These are phyloP conservation scores for Pulicaria dysenterica DNA, from an alignment of 129 eudicot species.

Conservation along the genomic window DNA sequence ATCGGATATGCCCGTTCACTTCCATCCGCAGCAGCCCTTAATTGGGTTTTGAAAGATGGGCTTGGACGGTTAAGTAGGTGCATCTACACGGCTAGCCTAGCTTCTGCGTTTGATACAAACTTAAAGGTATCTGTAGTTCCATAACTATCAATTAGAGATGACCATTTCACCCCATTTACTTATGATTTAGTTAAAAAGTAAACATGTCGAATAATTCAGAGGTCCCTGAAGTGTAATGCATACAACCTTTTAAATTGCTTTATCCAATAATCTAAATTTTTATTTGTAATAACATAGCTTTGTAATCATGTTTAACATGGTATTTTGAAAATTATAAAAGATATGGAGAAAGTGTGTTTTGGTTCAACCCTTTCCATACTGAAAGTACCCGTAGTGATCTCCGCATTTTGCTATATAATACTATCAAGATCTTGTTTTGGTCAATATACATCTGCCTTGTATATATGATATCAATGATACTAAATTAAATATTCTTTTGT, in stretches of 20 bases:
- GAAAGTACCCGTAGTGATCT: no score
- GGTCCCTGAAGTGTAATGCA: no score
- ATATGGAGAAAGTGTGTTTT: no score
- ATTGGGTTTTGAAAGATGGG: conserved; percentile 97
- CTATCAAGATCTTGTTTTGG: not conserved
- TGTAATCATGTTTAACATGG: no score
- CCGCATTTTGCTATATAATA: not conserved
- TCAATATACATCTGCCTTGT: not conserved
- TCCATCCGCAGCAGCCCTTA: conserved; percentile 93
- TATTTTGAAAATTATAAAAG: no score
- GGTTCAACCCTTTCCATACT: no score
- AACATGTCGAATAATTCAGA: no score
- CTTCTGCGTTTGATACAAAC: conserved; percentile 93
- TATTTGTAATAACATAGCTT: no score
- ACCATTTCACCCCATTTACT: not conserved
- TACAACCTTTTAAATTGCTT: no score
- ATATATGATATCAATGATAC: not conserved
- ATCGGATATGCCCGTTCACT: conserved; percentile 83
- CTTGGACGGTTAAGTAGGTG: conserved; percentile 92
- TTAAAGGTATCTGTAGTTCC: conserved; percentile 59
- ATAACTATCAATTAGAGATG: not conserved
- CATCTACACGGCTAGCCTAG: conserved; percentile 85
- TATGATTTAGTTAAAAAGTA: not conserved
- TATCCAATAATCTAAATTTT: no score
- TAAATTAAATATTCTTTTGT: conserved; percentile 16